Conservation (phyloP, 805 yeast genomes). For the Saturnispora silvae region DNA sequence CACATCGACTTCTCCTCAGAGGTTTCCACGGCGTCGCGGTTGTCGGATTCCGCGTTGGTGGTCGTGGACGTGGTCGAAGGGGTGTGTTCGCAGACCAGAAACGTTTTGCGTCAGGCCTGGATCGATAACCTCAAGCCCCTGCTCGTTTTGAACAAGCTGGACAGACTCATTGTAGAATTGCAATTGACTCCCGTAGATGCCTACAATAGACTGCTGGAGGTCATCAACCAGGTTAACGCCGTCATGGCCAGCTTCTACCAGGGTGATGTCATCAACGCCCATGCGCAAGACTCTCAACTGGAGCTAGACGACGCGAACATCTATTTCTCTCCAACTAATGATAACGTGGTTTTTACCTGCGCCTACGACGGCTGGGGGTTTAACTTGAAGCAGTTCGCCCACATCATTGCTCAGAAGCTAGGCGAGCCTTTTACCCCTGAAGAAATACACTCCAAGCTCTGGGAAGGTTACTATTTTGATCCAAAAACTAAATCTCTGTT, state of each 20-base stretch:
- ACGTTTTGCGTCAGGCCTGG: slow-evolving; percentile 93
- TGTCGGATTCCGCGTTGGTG: slow-evolving; percentile 95
- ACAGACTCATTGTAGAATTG: slow-evolving; percentile 73
- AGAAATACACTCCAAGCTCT: slow-evolving; percentile 71
- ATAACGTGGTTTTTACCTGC: slow-evolving; percentile 81
- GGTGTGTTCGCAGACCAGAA: slow-evolving; percentile 93
- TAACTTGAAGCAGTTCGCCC: slow-evolving; percentile 77
- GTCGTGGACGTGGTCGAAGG: slow-evolving; percentile 97
- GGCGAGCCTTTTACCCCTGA: slow-evolving; percentile 67
- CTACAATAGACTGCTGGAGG: slow-evolving; percentile 61
- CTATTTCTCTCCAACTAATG: slow-evolving; percentile 78
- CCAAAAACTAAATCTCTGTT: slow-evolving; percentile 81
- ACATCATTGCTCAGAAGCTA: slow-evolving; percentile 48
- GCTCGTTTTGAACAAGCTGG: slow-evolving; percentile 83
- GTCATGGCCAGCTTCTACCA: slow-evolving; percentile 88
- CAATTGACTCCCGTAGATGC: slow-evolving; percentile 79
- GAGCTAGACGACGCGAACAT: slow-evolving; percentile 74
- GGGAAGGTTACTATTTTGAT: slow-evolving; percentile 92
- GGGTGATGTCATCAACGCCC: slow-evolving; percentile 88
- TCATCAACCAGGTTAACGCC: slow-evolving; percentile 89
- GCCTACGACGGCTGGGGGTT: slow-evolving; percentile 99
- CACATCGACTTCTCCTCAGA: slow-evolving; percentile 95
- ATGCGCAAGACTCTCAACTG: slow-evolving; percentile 45
- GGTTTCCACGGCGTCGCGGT: slow-evolving; percentile 88
- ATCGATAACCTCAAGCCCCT: slow-evolving; percentile 81